Percentiles rank a stretch among this genome's conserved stretches.
Evolutionary conservation across 1,284 basidiomycete genomes (phyloP).

Genomic region (Cryptococcus jaspeensis): DNA sequence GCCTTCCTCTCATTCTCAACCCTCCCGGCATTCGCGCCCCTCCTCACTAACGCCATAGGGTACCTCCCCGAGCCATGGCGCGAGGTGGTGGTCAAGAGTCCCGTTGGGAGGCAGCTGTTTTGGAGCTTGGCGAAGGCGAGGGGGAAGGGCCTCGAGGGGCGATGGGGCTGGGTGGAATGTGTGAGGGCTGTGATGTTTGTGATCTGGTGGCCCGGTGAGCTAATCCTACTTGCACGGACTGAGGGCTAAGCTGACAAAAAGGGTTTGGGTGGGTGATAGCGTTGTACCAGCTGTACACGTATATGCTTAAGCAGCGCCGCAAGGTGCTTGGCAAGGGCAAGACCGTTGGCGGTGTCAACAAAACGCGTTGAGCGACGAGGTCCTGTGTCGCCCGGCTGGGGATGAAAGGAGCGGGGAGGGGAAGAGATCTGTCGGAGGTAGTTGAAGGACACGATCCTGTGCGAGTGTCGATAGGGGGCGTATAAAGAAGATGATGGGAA

Average conservation of each 20-base stretch:
- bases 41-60: slow-evolving; percentile 21
- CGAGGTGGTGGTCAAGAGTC: slow-evolving; percentile 27
- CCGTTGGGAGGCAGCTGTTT: slow-evolving; percentile 30
- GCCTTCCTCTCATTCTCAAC: slow-evolving; percentile 79
- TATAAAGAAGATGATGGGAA: background rate
- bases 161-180: slow-evolving; percentile 49
- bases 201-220: slow-evolving; percentile 87
- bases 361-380: slow-evolving; percentile 13
- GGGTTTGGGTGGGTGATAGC: slow-evolving; percentile 52
- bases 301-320: slow-evolving; percentile 82
- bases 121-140: slow-evolving; percentile 33
- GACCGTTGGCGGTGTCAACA: slow-evolving; percentile 33
- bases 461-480: background rate
- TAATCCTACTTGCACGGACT: background rate
- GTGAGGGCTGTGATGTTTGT: slow-evolving; percentile 67
- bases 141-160: slow-evolving; percentile 5
- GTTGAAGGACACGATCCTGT: background rate
- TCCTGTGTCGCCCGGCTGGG: background rate
- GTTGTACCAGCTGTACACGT: slow-evolving; percentile 80
- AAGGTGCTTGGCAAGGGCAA: slow-evolving; percentile 65
- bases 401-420: background rate
- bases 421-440: background rate
- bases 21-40: slow-evolving; percentile 60
- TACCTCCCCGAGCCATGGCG: slow-evolving; percentile 19
- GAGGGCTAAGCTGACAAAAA: background rate